Conservation (phyloP, 2,329 filamentous ascomycete species). For the Teratosphaeria gauchensis region DNA sequence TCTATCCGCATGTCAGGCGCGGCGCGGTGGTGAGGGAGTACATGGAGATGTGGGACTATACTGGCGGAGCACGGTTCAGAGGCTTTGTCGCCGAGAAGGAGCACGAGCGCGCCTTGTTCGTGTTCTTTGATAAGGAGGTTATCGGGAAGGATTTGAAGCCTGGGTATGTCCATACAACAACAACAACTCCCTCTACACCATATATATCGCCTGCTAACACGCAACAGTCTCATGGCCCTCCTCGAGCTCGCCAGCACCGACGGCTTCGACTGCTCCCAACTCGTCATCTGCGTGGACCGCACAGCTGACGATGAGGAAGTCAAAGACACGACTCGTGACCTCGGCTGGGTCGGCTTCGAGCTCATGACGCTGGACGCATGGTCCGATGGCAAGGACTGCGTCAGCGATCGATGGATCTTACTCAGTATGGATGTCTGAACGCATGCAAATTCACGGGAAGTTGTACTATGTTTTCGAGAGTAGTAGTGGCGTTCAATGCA, state of each 20-base stretch:
- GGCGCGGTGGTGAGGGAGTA: slow-evolving; percentile 46
- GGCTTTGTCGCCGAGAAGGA: slow-evolving; percentile 69
- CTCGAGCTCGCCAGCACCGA: slow-evolving; percentile 76
- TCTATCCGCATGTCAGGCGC: slow-evolving; percentile 8
- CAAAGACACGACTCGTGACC: slow-evolving; percentile 63
- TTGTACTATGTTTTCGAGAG: background rate
- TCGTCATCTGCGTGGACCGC: slow-evolving; percentile 75
- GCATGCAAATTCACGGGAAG: background rate
- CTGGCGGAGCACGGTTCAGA: slow-evolving; percentile 73
- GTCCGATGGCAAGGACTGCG: slow-evolving; percentile 46
- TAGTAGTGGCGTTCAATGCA: background rate
- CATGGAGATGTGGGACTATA: slow-evolving; percentile 80
- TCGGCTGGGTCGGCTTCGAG: slow-evolving; percentile 90
- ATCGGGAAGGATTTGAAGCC: slow-evolving; percentile 73
- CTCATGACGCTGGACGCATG: slow-evolving; percentile 71
- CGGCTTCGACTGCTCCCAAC: slow-evolving; percentile 60
- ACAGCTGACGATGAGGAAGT: slow-evolving; percentile 52
- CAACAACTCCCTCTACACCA: background rate
- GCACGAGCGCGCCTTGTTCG: slow-evolving; percentile 66
- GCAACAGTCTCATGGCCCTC: slow-evolving; percentile 66
- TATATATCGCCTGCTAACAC: background rate
- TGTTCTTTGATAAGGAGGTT: slow-evolving; percentile 72
- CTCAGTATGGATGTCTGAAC: slow-evolving; percentile 74
- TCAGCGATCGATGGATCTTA: slow-evolving; percentile 74
- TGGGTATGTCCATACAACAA: slow-evolving; percentile 52